Conservation (phyloP, 2,329 filamentous ascomycete genomes). For the Simplicillium aogashimaense region DNA sequence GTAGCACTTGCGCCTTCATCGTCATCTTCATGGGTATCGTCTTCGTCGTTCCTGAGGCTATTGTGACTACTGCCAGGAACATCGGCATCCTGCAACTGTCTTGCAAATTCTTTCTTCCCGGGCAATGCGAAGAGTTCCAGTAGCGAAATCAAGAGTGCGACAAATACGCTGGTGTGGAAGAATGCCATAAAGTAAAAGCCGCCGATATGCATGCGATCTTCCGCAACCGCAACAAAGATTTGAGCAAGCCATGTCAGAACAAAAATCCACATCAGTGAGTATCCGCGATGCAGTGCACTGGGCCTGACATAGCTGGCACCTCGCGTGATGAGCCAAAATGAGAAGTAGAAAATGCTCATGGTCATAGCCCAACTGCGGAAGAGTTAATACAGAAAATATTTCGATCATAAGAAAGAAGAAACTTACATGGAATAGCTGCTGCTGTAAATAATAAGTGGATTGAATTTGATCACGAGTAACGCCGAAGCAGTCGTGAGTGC, state of each 20-base stretch:
- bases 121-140: conserved; percentile 72
- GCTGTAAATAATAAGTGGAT: conserved; percentile 85
- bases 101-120: conserved; percentile 59
- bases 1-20: conserved; percentile 25
- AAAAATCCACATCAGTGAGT: conserved; percentile 78
- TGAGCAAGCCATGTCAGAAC: conserved; percentile 62
- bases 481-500: conserved; percentile 62
- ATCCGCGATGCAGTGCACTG: conserved; percentile 75
- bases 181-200: conserved; percentile 76
- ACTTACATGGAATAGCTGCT: conserved; percentile 67
- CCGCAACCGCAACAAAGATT: conserved; percentile 63
- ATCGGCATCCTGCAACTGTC: conserved; percentile 38
- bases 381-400: conserved; percentile 7
- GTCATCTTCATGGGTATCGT: conserved; percentile 8
- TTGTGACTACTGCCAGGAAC: conserved; percentile 3
- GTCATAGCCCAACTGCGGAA: conserved; percentile 65
- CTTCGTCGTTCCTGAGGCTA: conserved; percentile 1
- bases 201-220: conserved; percentile 61
- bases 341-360: conserved; percentile 67
- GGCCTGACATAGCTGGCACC: conserved; percentile 73
- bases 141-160: conserved; percentile 66
- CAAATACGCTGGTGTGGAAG: conserved; percentile 64
- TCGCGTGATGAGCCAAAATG: conserved; percentile 74
- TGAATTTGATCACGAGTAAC: conserved; percentile 69
- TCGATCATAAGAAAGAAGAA: neutral